Conservation (phyloP, 495 filamentous ascomycete genomes). For the Penicillium ochrochloron region DNA sequence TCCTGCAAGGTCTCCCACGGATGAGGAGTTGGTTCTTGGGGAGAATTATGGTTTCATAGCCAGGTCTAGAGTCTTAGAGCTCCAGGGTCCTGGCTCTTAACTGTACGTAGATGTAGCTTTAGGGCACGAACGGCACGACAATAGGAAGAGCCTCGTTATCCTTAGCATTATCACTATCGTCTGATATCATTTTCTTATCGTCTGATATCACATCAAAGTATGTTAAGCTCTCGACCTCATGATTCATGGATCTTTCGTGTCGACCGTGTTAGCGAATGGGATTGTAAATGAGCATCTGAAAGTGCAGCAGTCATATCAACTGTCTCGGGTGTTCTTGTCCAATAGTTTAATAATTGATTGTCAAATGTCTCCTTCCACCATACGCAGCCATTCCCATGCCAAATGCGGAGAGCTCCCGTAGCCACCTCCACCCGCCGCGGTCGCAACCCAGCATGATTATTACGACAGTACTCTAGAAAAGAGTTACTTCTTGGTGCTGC, state of each 20-base stretch:
- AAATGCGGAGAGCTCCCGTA: not conserved
- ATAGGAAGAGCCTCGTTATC: too few species aligned
- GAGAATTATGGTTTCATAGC: not conserved
- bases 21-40: not conserved
- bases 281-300: not conserved
- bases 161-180: too few species aligned
- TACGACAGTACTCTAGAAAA: not conserved
- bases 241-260: not conserved
- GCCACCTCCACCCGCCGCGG: not conserved
- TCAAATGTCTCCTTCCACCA: not conserved
- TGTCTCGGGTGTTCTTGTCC: not conserved
- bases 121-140: too few species aligned
- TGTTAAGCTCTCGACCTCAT: too few species aligned
- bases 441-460: not conserved
- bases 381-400: not conserved
- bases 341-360: not conserved
- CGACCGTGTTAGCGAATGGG: not conserved
- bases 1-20: not conserved
- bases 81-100: too few species aligned
- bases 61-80: not conserved
- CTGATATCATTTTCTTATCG: too few species aligned
- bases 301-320: not conserved
- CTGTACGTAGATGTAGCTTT: too few species aligned
- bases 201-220: too few species aligned
- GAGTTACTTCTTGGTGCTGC: not conserved